Base-by-base conservation (phyloP, 129 eudicot genomes). In the Pittosporum tobira region DNA sequence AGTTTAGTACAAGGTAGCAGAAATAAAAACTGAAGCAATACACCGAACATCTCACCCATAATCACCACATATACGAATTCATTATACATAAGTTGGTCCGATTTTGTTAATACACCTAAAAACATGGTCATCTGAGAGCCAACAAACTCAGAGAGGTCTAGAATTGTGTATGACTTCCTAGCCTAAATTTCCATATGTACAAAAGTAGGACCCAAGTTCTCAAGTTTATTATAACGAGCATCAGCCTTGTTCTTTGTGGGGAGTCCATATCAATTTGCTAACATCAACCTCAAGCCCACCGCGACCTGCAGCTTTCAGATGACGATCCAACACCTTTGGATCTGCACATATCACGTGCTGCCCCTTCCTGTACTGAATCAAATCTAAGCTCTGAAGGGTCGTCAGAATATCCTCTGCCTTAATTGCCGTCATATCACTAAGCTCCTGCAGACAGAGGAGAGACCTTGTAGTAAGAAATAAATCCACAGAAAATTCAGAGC, bases 381-480 rank as follows among this genome's bases (percentile, higher is more conserved):
- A 59, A 49, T 91, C 98, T 42, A 91, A 70, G 19, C 77, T 73
- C 72, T 91, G 98, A 30, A 91, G 98, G 23, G 95, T 91, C 4
- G 82, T 51, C 56, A 91, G 61, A 5, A 91, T 83, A 55, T 91
- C 98, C 74, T 91, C 98, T 13, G 94, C 83, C 80, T 78, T 91
- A 16, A 91, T 91, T 47, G 98, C 95, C 5, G 98, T 91, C 95
- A 91, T 91, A 71, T 91, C 98, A 70, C 94, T 91, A 21, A 91
- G 90, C 75, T 91, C 98, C 98, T 91, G 71, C 71, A 71, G 2
- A 43, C 45, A 57, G 42, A 48, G 18, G 10, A 34, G 15, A n/a
- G n/a, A n/a, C n/a, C n/a, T n/a, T n/a, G n/a, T n/a, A n/a, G n/a
- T n/a, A n/a, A n/a, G n/a, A n/a, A n/a, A n/a, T n/a, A n/a, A n/a